Evolutionary conservation across 306 rosid species (phyloP).

Genomic region (Luffa acutangula): DNA sequence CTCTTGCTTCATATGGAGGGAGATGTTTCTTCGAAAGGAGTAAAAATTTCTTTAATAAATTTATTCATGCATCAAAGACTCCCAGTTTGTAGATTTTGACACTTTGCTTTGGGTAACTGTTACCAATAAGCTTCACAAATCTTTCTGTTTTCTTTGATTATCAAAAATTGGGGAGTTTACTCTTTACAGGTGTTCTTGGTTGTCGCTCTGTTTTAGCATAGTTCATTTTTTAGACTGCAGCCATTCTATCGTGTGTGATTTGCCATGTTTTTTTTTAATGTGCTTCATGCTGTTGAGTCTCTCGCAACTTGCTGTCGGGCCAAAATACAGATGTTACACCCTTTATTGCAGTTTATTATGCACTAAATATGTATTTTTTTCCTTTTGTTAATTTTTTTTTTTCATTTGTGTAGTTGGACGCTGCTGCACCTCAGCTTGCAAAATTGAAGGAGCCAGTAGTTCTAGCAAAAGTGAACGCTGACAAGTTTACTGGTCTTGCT

Average conservation of each 20-base stretch:
- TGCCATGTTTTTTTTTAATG: not conserved
- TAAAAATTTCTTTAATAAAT: not conserved
- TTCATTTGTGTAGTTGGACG: conserved; percentile 60
- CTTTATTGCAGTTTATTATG: not conserved
- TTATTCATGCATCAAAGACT: not conserved
- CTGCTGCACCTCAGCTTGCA: conserved; percentile 81
- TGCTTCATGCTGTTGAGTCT: not conserved
- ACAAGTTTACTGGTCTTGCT: conserved; percentile 60
- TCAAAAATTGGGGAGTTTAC: not conserved
- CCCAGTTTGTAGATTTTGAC: not conserved
- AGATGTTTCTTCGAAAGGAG: not conserved
- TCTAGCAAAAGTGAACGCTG: conserved; percentile 80
- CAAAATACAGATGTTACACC: not conserved
- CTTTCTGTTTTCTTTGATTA: not conserved
- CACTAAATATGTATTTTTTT: not conserved
- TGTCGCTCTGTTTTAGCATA: not conserved
- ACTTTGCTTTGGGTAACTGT: not conserved
- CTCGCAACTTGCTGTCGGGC: not conserved
- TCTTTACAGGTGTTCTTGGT: not conserved
- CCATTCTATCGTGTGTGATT: not conserved
- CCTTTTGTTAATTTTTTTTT: not conserved
- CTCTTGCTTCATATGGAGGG: not conserved
- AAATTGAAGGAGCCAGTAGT: conserved; percentile 58
- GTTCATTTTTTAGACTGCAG: not conserved
- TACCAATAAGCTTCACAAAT: not conserved